phyloP scores from a whole-genome alignment of 2,329 filamentous ascomycete genomes.

The Clarireedia hainanense region DNA sequence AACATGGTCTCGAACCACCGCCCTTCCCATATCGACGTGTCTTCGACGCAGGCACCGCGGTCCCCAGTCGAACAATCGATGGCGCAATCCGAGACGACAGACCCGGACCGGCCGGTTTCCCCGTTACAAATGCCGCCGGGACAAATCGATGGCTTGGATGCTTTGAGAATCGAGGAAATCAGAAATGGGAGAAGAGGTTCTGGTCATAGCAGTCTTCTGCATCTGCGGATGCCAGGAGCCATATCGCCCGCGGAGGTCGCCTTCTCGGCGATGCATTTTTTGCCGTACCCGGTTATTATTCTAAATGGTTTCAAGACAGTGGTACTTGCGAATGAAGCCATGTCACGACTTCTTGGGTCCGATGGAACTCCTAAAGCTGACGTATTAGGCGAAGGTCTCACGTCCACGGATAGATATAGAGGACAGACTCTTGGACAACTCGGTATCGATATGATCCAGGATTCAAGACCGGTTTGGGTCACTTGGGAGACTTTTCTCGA shows the following conservation, averaged over 20 bases:
- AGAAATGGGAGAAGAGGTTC: slow-evolving; percentile 15
- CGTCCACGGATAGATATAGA: slow-evolving; percentile 47
- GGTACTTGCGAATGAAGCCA: slow-evolving; percentile 66
- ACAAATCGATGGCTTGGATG: slow-evolving; percentile 25
- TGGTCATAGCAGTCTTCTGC: slow-evolving; percentile 11
- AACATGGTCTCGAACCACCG: not conserved
- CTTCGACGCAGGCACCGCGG: not conserved
- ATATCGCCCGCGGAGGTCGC: slow-evolving; percentile 46
- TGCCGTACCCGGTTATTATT: slow-evolving; percentile 65
- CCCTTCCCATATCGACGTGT: slow-evolving; percentile 3
- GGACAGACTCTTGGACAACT: slow-evolving; percentile 62
- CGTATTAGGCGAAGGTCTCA: slow-evolving; percentile 32
- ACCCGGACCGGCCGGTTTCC: slow-evolving; percentile 15
- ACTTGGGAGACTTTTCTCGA: slow-evolving; percentile 53
- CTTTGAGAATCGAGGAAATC: slow-evolving; percentile 15
- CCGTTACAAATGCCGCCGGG: slow-evolving; percentile 22
- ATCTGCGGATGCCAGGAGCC: slow-evolving; percentile 36
- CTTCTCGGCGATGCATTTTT: slow-evolving; percentile 62
- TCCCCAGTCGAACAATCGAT: slow-evolving; percentile 1
- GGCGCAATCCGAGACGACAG: not conserved
- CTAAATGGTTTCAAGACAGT: slow-evolving; percentile 62
- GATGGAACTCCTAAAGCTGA: slow-evolving; percentile 35
- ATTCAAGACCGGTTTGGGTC: slow-evolving; percentile 53
- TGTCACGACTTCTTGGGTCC: slow-evolving; percentile 61
- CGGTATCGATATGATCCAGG: slow-evolving; percentile 65